Evolutionary conservation across 768 basidiomycete species (phyloP), one percentile per base, ranked within the genome.

Genomic region (Asterophora parasitica): DNA sequence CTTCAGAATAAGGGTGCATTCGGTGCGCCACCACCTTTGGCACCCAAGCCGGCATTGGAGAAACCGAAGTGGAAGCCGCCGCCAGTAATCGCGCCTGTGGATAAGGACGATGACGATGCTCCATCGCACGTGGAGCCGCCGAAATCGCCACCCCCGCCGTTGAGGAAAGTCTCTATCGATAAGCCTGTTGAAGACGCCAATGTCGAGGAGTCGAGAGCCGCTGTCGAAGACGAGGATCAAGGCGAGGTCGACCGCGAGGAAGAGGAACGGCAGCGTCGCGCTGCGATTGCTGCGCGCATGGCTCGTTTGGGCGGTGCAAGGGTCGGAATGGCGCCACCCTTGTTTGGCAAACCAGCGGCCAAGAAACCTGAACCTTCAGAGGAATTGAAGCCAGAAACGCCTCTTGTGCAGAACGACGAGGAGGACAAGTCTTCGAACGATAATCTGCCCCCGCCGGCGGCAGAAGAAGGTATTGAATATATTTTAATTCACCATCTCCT

Each of bases 241-340:
- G 54, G 47, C 10, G 57, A 63, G 35, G 48, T 54, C 19, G 82
- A 82, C 57, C 75, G 78, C 1, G 82, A 84, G 58, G 82, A 83
- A 41, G 84, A 87, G 54, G 86, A 88, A 57, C 72, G 84, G 45
- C 84, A 88, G 59, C 78, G 86, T 38, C 79, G 93, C 35, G 88
- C 91, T 4, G 84, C 88, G 9, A 84, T 97, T 59, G 91, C 92
- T 27, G 92, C 92, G 17, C 78, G 92, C 38, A 92, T 98, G 91
- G 92, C 92, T 34, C 85, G 86, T 50, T 75, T 97, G 13, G 94
- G 94, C 23, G 94, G 92, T 40, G 80, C 89, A 11, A 73, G 84
- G 46, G 71, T 92, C 17, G 89, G 88, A 4, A 87, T 95, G 85
- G 79, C 73, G 1, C 84, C 73, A 1, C 84, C 88, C 41, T 69